Evolutionary conservation across 2,329 filamentous ascomycete species (phyloP).

Genomic region (Pseudopithomyces chartarum): DNA sequence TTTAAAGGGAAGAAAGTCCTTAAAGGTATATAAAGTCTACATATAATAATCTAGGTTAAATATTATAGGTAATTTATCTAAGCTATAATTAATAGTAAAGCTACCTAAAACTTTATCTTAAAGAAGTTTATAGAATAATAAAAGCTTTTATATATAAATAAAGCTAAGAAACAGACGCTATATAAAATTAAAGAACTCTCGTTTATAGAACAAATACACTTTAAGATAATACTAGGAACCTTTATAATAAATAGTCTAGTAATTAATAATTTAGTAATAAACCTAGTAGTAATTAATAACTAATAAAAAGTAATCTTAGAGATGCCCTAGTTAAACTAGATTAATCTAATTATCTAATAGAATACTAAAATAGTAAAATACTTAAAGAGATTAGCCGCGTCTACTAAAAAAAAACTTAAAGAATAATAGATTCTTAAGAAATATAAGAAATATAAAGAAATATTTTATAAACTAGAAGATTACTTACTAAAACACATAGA

Average conservation of each 20-base stretch:
- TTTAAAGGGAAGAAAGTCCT: not conserved
- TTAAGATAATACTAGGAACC: not conserved
- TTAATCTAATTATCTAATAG: not conserved
- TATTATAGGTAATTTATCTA: not conserved
- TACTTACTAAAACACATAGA: not conserved
- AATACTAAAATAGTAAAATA: too few relatives aligned
- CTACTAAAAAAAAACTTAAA: not conserved
- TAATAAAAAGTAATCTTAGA: not conserved
- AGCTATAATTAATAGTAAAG: constrained; percentile 1
- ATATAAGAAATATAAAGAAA: not conserved
- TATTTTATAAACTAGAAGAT: not conserved
- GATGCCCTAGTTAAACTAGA: not conserved
- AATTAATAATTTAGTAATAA: not conserved
- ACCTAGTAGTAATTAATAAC: not conserved
- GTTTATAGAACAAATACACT: not conserved
- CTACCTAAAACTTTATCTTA: not conserved
- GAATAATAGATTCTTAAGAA: not conserved
- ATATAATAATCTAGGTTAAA: not conserved
- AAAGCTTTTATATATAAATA: not conserved
- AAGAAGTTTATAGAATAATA: not conserved
- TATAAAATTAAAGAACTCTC: not conserved
- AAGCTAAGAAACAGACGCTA: not conserved
- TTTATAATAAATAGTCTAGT: not conserved
- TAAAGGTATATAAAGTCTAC: not conserved
- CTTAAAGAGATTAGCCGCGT: not conserved